Evolutionary conservation across 306 rosid genomes (phyloP), one percentile per base, ranked within the genome.

Genomic region (Fragaria ananassa): DNA sequence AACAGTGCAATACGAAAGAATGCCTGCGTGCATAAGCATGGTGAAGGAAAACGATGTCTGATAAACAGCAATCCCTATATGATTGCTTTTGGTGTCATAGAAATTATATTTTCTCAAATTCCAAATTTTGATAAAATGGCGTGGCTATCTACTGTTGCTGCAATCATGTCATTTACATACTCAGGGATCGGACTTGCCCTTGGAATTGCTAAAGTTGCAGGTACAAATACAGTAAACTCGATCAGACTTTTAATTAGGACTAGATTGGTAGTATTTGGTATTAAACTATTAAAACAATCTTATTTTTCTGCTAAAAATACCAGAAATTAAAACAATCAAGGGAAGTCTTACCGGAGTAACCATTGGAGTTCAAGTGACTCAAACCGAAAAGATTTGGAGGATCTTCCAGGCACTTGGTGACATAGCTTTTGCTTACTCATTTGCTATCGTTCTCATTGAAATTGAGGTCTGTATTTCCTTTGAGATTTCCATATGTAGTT

Each of bases 331-430:
- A 53, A 74, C 35, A 23, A 5, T 84, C 25, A 77, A 45, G 74
- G 89, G 81, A 61, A 78, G 74, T 58, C 73, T 77, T 50, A 77
- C 87, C 29, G 87, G 87, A 63, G 42, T 81, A 27, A 75, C 71
- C 60, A 53, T 77, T 58, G 74, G 76, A 4, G 14, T 23, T 25
- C 27, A 29, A 10, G 71, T 77, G n/a, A 70, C 76, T 23, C 80
- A 71, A 42, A 45, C 80, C 2, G 49, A 86, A 47, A 85, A 82
- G 71, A 76, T 70, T 46, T 86, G 85, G 86, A 83, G 70, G 71
- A 71, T 72, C 46, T 86, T 86, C 73, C 89, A 86, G 74, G 83
- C 86, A 46, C 68, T 86, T 35, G 89, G 89, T 1, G 76, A 86
- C 71, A 83, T 86, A 23, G 84, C 89, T 39, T 83, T 77, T 49